Base-by-base conservation (phyloP, 805 yeast species). In the Ogataea ganodermae region DNA sequence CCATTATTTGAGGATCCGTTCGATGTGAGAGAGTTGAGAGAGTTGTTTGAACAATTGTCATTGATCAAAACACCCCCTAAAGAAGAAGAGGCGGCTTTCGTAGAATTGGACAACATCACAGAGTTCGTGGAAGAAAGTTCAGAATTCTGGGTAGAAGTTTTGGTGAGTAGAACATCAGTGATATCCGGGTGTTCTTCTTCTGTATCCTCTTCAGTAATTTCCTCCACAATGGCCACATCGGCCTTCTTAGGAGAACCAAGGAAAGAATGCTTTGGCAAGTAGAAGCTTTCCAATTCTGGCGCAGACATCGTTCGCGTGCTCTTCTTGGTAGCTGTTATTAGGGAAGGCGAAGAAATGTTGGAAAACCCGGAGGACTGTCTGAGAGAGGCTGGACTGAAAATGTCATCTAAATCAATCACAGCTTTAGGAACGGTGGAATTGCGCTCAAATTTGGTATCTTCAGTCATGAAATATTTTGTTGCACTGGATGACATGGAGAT, bases 361-460 rank as follows among this genome's bases (percentile, higher is more conserved):
- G 37, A 35, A 12, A 51, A 22, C 6, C 35, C 37, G 4, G 48
- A 23, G 13, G 51, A 30, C 17, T 49, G 42, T 21, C 16, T 35
- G 17, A 38, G 35, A 2, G 47, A 13, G n/a, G 44, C 23, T 6
- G 50, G 51, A 35, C 46, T 58, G 32, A 60, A 53, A 4, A 65
- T 56, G 45, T 62, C 68, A 49, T 67, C 70, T 43, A 68, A 57
- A 52, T 68, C 66, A 16, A 68, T 68, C 13, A 67, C 52, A 1
- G 71, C 67, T 37, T 67, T 59, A 1, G 71, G 70, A 22, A 66
- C 55, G 14, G 50, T 43, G 6, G 68, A 56, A 45, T 55, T 54
- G 35, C 48, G 45, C 18, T 63, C 62, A 41, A 58, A 62, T 31
- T 45, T 50, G 1, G 63, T 59, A 37, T 65, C 69, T 47, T 67